Evolutionary conservation across 306 rosid species (phyloP).

Genomic region (Sphenostylis stenocarpa): DNA sequence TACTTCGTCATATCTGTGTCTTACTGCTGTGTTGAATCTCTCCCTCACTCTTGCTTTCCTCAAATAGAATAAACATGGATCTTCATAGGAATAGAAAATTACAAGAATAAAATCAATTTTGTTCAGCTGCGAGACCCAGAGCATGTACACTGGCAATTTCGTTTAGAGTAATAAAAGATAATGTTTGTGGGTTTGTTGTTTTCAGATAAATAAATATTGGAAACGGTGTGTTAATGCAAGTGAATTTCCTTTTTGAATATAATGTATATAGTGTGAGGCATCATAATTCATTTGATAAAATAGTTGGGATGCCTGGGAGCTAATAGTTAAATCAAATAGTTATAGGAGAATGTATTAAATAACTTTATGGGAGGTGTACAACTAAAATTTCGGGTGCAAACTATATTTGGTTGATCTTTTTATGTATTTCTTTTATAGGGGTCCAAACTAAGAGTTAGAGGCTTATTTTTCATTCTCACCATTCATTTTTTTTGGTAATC

Average conservation of each 20-base stretch:
- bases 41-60: not conserved
- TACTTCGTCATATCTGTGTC: not conserved
- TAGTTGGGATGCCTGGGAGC: not conserved
- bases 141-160: not conserved
- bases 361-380: not conserved
- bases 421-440: too few species aligned
- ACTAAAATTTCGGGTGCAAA: not conserved
- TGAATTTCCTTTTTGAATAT: not conserved
- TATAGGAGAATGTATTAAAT: not conserved
- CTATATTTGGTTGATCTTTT: not conserved
- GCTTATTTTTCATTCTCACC: too few species aligned
- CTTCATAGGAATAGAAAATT: not conserved
- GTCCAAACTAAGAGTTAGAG: too few species aligned
- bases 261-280: not conserved
- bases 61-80: not conserved
- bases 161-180: too few species aligned
- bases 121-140: not conserved
- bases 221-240: not conserved
- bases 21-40: conserved; percentile 2
- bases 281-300: not conserved
- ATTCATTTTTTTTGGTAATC: too few species aligned
- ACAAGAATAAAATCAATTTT: not conserved
- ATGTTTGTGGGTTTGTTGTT: not conserved
- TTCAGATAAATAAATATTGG: not conserved
- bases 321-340: conserved; percentile 1